These are phyloP conservation scores for Clarireedia paspali DNA, from an alignment of 2,329 filamentous ascomycete species.

Conservation along the genomic window DNA sequence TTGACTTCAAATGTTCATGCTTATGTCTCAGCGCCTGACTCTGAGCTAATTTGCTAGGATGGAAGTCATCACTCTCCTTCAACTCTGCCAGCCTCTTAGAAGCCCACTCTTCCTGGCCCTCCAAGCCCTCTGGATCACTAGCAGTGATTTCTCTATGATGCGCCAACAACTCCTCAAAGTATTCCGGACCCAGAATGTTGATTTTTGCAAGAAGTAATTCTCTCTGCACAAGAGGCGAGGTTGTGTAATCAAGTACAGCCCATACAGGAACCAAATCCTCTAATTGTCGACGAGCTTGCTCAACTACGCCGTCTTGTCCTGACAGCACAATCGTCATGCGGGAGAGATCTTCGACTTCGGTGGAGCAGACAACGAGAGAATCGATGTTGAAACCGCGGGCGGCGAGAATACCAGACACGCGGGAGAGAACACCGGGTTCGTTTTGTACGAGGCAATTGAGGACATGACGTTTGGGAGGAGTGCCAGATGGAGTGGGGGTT, in stretches of 20 bases:
- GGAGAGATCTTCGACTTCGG: conserved; percentile 91
- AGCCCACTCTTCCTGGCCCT: conserved; percentile 34
- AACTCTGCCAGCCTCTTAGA: conserved; percentile 25
- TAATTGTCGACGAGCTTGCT: conserved; percentile 90
- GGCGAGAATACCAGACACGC: conserved; percentile 91
- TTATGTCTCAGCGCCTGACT: conserved; percentile 92
- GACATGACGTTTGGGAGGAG: conserved; percentile 86
- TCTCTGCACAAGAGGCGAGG: conserved; percentile 85
- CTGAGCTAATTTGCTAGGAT: conserved; percentile 76
- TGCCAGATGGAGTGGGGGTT: conserved; percentile 75
- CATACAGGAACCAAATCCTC: conserved; percentile 97
- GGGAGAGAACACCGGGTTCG: conserved; percentile 93
- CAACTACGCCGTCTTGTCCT: conserved; percentile 92
- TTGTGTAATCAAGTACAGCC: conserved; percentile 95
- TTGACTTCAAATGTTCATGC: conserved; percentile 92
- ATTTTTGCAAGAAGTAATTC: conserved; percentile 94
- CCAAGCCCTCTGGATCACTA: conserved; percentile 24
- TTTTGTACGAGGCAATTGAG: conserved; percentile 99
- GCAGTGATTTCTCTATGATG: conserved; percentile 88
- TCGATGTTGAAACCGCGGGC: conserved; percentile 99
- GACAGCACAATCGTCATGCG: conserved; percentile 98
- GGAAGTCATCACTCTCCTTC: conserved; percentile 55
- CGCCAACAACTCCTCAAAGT: conserved; percentile 92
- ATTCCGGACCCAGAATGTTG: conserved; percentile 93
- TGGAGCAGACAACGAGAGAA: conserved; percentile 94